Conservation (phyloP, 805 yeast species). For the Kluyveromyces aestuarii region DNA sequence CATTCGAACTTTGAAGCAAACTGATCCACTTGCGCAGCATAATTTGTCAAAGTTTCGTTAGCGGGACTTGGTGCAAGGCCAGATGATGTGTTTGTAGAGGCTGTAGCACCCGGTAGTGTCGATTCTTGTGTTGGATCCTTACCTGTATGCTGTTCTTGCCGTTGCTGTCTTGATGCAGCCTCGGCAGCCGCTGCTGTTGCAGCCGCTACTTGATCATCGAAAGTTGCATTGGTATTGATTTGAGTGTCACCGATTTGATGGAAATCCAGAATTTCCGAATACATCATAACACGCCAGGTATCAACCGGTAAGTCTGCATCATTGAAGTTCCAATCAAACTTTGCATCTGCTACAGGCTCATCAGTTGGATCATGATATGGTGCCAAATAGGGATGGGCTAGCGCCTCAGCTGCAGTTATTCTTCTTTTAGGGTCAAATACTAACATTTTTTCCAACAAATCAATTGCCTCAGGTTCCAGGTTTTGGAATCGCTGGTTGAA, state of each 20-base stretch:
- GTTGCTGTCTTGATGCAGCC: slow-evolving; percentile 24
- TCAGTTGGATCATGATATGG: slow-evolving; percentile 97
- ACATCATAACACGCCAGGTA: slow-evolving; percentile 99
- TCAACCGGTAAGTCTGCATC: slow-evolving; percentile 97
- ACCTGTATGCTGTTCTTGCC: slow-evolving; percentile 7
- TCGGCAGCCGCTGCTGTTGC: slow-evolving; percentile 30
- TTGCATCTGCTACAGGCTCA: slow-evolving; percentile 88
- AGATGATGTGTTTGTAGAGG: not conserved
- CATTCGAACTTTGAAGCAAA: slow-evolving; percentile 27
- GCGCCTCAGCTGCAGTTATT: slow-evolving; percentile 84
- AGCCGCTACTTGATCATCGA: slow-evolving; percentile 30
- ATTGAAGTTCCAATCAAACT: slow-evolving; percentile 96
- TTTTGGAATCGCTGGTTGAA: slow-evolving; percentile 70
- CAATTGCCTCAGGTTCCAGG: slow-evolving; percentile 81
- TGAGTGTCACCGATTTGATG: slow-evolving; percentile 68
- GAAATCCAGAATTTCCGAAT: slow-evolving; percentile 91
- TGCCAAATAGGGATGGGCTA: slow-evolving; percentile 82
- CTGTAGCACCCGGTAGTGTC: not conserved
- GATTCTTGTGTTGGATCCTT: not conserved
- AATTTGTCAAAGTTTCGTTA: slow-evolving; percentile 19
- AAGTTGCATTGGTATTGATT: slow-evolving; percentile 27
- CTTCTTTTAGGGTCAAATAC: slow-evolving; percentile 93
- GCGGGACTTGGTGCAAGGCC: slow-evolving; percentile 7
- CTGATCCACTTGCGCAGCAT: slow-evolving; percentile 27
- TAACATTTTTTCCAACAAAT: slow-evolving; percentile 78